Conservation (phyloP, 2,329 filamentous ascomycete species). For the Alternaria brassicicola region DNA sequence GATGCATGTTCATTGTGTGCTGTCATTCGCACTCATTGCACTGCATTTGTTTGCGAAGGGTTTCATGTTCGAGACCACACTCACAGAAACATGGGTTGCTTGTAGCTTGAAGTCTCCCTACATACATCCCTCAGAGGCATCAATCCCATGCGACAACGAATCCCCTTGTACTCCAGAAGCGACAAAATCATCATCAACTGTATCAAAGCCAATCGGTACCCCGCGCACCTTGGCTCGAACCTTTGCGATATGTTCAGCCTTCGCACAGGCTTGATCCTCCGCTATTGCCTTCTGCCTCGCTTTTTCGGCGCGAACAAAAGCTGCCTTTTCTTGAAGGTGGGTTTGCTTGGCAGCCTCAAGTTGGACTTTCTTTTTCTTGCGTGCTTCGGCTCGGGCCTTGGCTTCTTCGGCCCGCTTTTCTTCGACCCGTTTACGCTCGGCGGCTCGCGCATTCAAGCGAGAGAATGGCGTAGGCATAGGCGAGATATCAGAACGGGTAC, state of each 20-base stretch:
- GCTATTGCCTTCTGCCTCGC: constrained; percentile 8
- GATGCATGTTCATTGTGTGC: background rate
- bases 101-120: background rate
- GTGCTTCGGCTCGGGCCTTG: constrained; percentile 3
- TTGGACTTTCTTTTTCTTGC: constrained; percentile 13
- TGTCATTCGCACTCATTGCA: constrained; percentile 5
- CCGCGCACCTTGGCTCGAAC: constrained; percentile 22
- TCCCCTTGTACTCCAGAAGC: background rate
- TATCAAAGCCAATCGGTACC: background rate
- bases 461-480: background rate
- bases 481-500: background rate
- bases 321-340: constrained; percentile 15
- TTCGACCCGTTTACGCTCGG: constrained; percentile 5
- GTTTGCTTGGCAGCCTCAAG: constrained; percentile 16
- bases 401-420: constrained; percentile 3
- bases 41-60: constrained; percentile 12
- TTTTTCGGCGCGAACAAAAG: constrained; percentile 18
- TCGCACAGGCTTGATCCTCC: constrained; percentile 4
- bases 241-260: constrained; percentile 19
- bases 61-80: constrained; percentile 8
- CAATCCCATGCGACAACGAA: background rate
- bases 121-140: background rate
- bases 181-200: background rate
- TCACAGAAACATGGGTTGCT: constrained; percentile 9
- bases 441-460: background rate